These are phyloP conservation scores for Dianthus caryophyllus DNA, from an alignment of 148 eudicot genomes.

Conservation along the genomic window DNA sequence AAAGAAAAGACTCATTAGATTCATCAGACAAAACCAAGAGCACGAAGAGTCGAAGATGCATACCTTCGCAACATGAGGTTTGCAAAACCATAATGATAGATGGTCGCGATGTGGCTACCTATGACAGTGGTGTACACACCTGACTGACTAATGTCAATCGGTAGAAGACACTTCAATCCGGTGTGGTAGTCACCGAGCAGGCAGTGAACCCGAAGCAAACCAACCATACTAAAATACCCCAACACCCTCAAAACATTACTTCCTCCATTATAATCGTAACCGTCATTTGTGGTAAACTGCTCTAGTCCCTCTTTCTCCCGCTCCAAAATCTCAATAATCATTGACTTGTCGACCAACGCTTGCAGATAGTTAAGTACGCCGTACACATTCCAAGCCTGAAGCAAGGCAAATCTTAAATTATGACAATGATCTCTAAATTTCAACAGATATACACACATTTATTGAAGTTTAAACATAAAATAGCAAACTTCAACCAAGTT, in stretches of 20 bases:
- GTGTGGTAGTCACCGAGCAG: slow-evolving; percentile 93
- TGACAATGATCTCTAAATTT: not conserved
- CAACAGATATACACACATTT: not conserved
- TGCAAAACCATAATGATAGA: slow-evolving; percentile 97
- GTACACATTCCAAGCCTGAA: slow-evolving; percentile 96
- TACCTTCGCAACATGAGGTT: slow-evolving; percentile 96
- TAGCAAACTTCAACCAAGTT: not conserved
- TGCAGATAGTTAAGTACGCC: slow-evolving; percentile 95
- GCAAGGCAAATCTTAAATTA: not conserved
- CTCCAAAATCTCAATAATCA: slow-evolving; percentile 70
- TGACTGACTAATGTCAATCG: slow-evolving; percentile 92
- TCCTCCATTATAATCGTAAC: slow-evolving; percentile 91
- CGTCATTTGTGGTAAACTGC: slow-evolving; percentile 88
- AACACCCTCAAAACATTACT: slow-evolving; percentile 94
- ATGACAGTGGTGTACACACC: slow-evolving; percentile 93
- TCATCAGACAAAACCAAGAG: slow-evolving; percentile 3
- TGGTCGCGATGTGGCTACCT: slow-evolving; percentile 91
- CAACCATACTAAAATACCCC: slow-evolving; percentile 99
- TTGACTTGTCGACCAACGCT: slow-evolving; percentile 94
- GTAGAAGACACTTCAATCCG: slow-evolving; percentile 85
- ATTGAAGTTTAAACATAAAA: not conserved
- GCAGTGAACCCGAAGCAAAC: slow-evolving; percentile 87
- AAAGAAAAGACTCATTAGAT: slow-evolving; percentile 4
- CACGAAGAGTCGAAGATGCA: slow-evolving; percentile 11
- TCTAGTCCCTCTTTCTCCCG: slow-evolving; percentile 92